Conservation (phyloP, 2,329 filamentous ascomycete genomes). For the Aspergillus neotritici region DNA sequence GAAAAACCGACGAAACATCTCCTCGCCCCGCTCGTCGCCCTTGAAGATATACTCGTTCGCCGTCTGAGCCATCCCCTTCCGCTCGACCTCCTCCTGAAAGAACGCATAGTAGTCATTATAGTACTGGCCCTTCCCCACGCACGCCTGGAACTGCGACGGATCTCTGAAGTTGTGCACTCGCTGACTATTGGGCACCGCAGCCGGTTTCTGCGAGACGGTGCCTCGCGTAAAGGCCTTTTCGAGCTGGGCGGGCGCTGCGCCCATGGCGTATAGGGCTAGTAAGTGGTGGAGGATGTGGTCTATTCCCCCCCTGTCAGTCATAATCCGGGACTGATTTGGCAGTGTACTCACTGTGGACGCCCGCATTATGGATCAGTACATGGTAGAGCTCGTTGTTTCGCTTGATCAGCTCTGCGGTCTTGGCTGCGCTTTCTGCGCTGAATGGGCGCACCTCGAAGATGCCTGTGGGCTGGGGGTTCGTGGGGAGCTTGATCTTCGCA, state of each 20-base stretch:
- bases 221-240: constrained; percentile 16
- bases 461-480: background rate
- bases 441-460: constrained; percentile 7
- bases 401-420: constrained; percentile 10
- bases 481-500: constrained; percentile 2
- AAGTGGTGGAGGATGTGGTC: constrained; percentile 26
- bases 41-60: constrained; percentile 20
- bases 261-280: constrained; percentile 17
- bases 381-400: constrained; percentile 13
- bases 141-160: constrained; percentile 6
- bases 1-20: constrained; percentile 16
- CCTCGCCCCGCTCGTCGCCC: constrained; percentile 17
- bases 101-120: constrained; percentile 18
- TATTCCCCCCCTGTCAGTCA: constrained; percentile 4
- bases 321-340: too few species aligned
- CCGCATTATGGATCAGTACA: constrained; percentile 14
- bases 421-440: background rate
- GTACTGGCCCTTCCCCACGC: constrained; percentile 9
- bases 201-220: constrained; percentile 15
- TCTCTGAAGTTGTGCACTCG: constrained; percentile 7
- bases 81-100: constrained; percentile 18
- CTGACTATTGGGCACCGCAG: constrained; percentile 3
- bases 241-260: constrained; percentile 16
- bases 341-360: constrained; percentile 9
- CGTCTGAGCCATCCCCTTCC: constrained; percentile 12